Evolutionary conservation across 495 filamentous ascomycete genomes (phyloP).

Genomic region (Astrothelium macrocarpum): DNA sequence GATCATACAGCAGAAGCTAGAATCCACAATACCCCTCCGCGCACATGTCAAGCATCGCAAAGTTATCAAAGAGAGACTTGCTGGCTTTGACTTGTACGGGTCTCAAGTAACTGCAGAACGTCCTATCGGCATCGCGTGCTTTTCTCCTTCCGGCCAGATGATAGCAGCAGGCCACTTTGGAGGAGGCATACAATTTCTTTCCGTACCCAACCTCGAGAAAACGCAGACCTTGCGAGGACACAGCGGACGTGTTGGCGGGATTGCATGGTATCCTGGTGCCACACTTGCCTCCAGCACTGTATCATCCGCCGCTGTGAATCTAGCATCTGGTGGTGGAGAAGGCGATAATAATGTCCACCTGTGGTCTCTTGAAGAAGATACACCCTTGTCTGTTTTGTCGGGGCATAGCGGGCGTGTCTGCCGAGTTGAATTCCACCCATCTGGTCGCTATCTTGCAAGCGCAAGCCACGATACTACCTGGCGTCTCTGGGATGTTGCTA

Average conservation of each 20-base stretch:
- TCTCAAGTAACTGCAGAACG: slow-evolving; percentile 87
- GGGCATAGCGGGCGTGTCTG: slow-evolving; percentile 84
- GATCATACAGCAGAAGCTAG: slow-evolving; percentile 63
- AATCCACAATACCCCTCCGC: slow-evolving; percentile 70
- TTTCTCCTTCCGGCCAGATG: slow-evolving; percentile 74
- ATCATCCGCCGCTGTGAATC: slow-evolving; percentile 64
- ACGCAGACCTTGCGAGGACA: slow-evolving; percentile 69
- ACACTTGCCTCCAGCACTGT: slow-evolving; percentile 60
- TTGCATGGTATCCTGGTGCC: slow-evolving; percentile 82
- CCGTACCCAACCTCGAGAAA: slow-evolving; percentile 71
- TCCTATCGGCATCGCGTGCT: slow-evolving; percentile 79
- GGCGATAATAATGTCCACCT: slow-evolving; percentile 62
- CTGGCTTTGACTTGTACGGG: slow-evolving; percentile 78
- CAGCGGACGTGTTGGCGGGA: slow-evolving; percentile 74
- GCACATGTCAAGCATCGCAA: slow-evolving; percentile 88
- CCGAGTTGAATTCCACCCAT: slow-evolving; percentile 89
- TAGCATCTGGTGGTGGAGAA: slow-evolving; percentile 87
- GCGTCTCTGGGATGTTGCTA: slow-evolving; percentile 91
- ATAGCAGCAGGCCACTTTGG: slow-evolving; percentile 88
- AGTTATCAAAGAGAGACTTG: slow-evolving; percentile 71
- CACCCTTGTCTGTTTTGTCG: slow-evolving; percentile 70
- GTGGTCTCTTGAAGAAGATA: slow-evolving; percentile 78
- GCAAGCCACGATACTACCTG: slow-evolving; percentile 95
- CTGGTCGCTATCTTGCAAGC: slow-evolving; percentile 79
- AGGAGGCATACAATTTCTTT: slow-evolving; percentile 75